Base-by-base conservation (phyloP, 116 monocot species). In the Dioscorea cayenensis region DNA sequence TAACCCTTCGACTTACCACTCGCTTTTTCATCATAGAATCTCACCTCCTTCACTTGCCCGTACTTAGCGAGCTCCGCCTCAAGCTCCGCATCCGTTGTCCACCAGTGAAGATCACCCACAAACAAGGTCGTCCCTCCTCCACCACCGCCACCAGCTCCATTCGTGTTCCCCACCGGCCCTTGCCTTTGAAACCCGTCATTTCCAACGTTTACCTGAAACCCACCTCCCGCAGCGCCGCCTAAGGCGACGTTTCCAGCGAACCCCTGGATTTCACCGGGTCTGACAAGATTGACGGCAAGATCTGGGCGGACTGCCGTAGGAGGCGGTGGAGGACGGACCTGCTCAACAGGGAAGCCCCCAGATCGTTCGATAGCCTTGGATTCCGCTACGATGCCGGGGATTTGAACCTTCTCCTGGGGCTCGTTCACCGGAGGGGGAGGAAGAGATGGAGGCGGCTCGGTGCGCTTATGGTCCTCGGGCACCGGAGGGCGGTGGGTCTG, bases 1-100 rank as follows among this genome's bases (percentile, higher is more conserved):
- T 89, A 89, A 0, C 89, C 89, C 73, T 89, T 89, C 2, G 89
- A 89, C 36, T 89, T 89, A 21, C 89, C 89, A 14, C 85, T 85
- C 28, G 85, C 89, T 73, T 89, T 89, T 73, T 89, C 89, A 29
- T 89, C 89, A 59, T 83, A 89, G 72, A 89, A 89, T 64, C 70
- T 82, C 59, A 89, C 80, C 73, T 89, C 89, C 69, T 83, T 89
- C 29, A 85, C 85, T 51, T 77, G 83, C 25, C 89, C 89, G 62
- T 85, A 89, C 67, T 85, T 89, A 78, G 73, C 76, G 12, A 89
- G 77, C 78, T 89, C 89, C 14, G 73, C 77, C 68, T 85, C 85
- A 7, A 89, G 83, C 66, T 89, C 85, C 1, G 89, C 83, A 27
- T 89, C 89, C 2, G 89, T 89, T 7, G 89, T 89, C 89, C 89